These are phyloP conservation scores for Rhodamnia argentea DNA, from an alignment of 345 rosid genomes.

Conservation along the genomic window DNA sequence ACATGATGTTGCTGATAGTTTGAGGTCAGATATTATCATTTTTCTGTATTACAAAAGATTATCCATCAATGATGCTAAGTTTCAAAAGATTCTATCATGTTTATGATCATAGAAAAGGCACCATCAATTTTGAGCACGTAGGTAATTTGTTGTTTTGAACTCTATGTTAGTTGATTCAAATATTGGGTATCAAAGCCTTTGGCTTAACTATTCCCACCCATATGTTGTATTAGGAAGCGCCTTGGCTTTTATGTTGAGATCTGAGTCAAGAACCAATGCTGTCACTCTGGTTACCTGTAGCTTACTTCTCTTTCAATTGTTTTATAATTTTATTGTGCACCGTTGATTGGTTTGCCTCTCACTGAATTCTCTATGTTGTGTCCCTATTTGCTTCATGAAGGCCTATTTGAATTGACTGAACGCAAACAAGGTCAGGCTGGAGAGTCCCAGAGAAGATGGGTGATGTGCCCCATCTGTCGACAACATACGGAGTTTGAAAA, in stretches of 20 bases:
- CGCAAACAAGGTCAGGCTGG: slow-evolving; percentile 24
- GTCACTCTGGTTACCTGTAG: neutral
- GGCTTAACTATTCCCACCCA: neutral
- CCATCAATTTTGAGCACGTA: neutral
- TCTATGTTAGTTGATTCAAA: neutral
- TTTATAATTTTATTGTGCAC: neutral
- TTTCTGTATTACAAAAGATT: neutral
- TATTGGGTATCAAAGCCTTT: neutral
- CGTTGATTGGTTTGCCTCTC: neutral
- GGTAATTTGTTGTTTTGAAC: neutral
- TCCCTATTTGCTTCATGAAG: slow-evolving; percentile 25
- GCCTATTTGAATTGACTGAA: slow-evolving; percentile 80
- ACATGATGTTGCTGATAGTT: neutral
- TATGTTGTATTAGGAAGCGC: neutral
- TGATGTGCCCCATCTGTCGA: slow-evolving; percentile 91
- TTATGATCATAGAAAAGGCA: neutral
- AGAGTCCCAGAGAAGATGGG: slow-evolving; percentile 50
- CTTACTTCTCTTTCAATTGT: neutral
- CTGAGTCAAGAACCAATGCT: neutral
- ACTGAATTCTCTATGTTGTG: slow-evolving; percentile 1
- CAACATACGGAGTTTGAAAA: slow-evolving; percentile 78
- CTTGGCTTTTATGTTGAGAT: neutral
- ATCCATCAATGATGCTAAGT: neutral
- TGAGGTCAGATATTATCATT: neutral
- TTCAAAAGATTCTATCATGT: neutral